A percentile compares a stretch with the other conserved stretches of the same genome.
Conservation (phyloP, 1,284 basidiomycete genomes). For the Apiotrichum laibachii region DNA sequence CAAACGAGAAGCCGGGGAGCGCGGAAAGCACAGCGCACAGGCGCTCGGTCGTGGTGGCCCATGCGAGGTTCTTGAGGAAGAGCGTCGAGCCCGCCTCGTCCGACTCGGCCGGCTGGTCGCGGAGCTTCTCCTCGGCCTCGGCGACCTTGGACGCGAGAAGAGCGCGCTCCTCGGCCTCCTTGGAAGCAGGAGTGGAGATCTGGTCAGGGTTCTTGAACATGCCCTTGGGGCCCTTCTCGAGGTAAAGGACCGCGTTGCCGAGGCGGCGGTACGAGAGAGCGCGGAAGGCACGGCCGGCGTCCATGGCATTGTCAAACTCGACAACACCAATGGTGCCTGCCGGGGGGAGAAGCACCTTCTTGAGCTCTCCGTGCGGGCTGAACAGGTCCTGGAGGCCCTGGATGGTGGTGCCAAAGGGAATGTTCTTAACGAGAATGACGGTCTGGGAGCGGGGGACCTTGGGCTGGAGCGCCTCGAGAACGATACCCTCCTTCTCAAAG, state of each 20-base stretch:
- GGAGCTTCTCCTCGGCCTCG: constrained; percentile 17
- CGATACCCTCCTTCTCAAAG: constrained; percentile 63
- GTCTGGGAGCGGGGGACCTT: constrained; percentile 67
- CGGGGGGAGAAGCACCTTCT: constrained; percentile 78
- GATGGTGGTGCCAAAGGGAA: constrained; percentile 82
- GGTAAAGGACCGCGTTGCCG: constrained; percentile 84
- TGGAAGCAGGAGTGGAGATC: constrained; percentile 23
- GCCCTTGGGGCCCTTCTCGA: constrained; percentile 85
- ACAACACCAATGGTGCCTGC: constrained; percentile 92
- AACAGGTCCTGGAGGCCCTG: constrained; percentile 77
- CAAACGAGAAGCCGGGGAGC: constrained; percentile 79
- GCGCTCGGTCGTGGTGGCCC: constrained; percentile 76
- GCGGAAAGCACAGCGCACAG: constrained; percentile 70
- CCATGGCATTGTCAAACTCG: constrained; percentile 71
- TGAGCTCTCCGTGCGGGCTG: constrained; percentile 70
- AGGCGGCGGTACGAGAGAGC: constrained; percentile 82
- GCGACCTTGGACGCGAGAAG: constrained; percentile 33
- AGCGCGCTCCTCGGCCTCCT: constrained; percentile 53
- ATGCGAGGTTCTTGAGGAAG: constrained; percentile 92
- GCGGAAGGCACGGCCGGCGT: constrained; percentile 73
- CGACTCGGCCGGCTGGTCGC: constrained; percentile 54
- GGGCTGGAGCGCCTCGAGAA: constrained; percentile 53
- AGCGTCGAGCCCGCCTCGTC: constrained; percentile 74
- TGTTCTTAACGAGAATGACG: constrained; percentile 91
- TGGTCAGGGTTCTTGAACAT: constrained; percentile 59